Percentiles rank a stretch among this genome's conserved stretches.
phyloP scores from a whole-genome alignment of 345 rosid species.

The Fremontodendron californicum region DNA sequence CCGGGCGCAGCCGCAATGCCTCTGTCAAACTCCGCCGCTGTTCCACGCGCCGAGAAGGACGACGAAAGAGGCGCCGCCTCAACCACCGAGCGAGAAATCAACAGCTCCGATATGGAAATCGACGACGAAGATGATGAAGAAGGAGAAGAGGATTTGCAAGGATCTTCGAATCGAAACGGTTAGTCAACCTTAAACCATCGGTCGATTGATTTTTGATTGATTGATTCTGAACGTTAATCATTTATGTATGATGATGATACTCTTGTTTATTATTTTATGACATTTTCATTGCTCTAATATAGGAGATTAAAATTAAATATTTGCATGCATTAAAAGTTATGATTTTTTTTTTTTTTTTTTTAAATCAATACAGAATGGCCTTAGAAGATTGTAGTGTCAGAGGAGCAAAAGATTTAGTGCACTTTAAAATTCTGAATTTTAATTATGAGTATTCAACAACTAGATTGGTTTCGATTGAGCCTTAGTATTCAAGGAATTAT shows the following conservation, averaged over 20 bases:
- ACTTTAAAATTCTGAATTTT: too few species aligned
- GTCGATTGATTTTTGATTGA: neutral
- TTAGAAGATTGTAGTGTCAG: neutral
- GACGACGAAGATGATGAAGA: neutral
- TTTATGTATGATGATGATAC: neutral
- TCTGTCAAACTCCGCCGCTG: neutral
- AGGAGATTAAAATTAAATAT: too few species aligned
- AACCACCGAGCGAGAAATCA: neutral
- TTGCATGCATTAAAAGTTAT: too few species aligned
- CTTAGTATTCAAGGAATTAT: neutral
- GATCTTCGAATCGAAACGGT: slow-evolving; percentile 7
- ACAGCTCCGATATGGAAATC: slow-evolving; percentile 14
- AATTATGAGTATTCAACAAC: too few species aligned
- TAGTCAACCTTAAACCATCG: neutral
- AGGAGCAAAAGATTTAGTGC: neutral
- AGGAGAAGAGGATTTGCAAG: neutral
- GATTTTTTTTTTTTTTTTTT: too few species aligned
- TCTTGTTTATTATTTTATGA: neutral
- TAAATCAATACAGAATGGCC: too few species aligned
- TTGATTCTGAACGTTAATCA: neutral
- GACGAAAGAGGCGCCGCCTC: neutral
- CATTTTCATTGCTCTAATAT: too few species aligned
- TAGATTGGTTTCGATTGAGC: neutral
- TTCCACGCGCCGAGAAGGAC: neutral
- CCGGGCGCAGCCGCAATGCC: neutral